Conservation (phyloP, 2,329 filamentous ascomycete species). For the Paecilomyces dactylethromorphus region DNA sequence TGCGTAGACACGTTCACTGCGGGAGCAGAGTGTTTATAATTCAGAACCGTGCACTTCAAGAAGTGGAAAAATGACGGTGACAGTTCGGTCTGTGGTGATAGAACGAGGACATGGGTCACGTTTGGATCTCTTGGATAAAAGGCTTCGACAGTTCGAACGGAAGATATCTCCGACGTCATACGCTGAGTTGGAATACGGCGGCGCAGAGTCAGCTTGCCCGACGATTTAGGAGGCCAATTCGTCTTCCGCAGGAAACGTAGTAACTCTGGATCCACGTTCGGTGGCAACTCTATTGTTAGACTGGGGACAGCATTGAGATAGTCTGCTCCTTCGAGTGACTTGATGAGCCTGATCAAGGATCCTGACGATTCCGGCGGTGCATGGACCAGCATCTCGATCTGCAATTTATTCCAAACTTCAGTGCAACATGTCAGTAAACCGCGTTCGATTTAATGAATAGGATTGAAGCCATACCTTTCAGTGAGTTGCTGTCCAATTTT, state of each 20-base stretch:
- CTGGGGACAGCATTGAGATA: constrained; percentile 66
- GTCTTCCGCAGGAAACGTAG: constrained; percentile 58
- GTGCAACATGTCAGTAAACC: constrained; percentile 7
- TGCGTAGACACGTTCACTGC: constrained; percentile 41
- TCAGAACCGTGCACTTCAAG: constrained; percentile 68
- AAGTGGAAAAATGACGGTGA: constrained; percentile 81
- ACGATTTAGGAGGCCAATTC: constrained; percentile 56
- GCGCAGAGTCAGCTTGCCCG: constrained; percentile 57
- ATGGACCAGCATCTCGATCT: constrained; percentile 78
- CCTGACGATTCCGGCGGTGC: constrained; percentile 65
- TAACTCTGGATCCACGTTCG: constrained; percentile 59
- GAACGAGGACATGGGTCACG: constrained; percentile 70
- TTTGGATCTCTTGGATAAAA: constrained; percentile 68
- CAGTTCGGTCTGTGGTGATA: constrained; percentile 75
- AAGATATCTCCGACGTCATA: constrained; percentile 62
- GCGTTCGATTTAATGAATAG: neutral
- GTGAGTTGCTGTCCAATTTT: constrained; percentile 64
- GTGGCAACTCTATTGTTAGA: constrained; percentile 77
- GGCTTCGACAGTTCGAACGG: constrained; percentile 72
- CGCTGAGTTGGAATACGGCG: constrained; percentile 61
- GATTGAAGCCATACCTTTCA: constrained; percentile 48
- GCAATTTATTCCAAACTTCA: constrained; percentile 68
- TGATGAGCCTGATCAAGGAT: constrained; percentile 67
- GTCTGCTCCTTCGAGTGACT: constrained; percentile 68
- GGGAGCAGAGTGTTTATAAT: constrained; percentile 65